These are phyloP conservation scores for Smittium culicis DNA, from an alignment of 371 early-diverging fungal species.

Conservation along the genomic window DNA sequence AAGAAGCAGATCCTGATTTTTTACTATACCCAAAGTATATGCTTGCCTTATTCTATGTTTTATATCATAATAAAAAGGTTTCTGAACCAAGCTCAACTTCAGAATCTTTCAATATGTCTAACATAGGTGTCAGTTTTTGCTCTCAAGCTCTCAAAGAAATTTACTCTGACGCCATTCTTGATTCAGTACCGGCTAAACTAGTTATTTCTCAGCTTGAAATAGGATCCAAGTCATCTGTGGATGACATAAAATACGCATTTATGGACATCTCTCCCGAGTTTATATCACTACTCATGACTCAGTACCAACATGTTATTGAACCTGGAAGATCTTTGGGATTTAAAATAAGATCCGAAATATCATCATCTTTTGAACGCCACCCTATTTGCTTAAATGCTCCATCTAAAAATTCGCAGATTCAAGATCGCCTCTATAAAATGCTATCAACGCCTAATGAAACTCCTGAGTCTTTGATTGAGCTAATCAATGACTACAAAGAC, in stretches of 20 bases:
- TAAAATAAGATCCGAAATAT: background rate
- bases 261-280: slow-evolving; percentile 30
- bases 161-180: slow-evolving; percentile 31
- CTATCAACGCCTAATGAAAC: background rate
- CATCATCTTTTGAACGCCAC: background rate
- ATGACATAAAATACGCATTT: slow-evolving; percentile 17
- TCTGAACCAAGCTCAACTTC: background rate
- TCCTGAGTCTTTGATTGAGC: background rate
- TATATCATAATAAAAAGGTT: background rate
- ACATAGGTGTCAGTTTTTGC: background rate
- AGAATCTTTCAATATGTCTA: background rate
- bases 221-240: background rate
- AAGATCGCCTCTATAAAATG: background rate
- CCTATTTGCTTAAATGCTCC: background rate
- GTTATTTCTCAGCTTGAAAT: slow-evolving; percentile 23
- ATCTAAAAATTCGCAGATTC: background rate
- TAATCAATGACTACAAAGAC: background rate
- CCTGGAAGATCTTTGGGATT: background rate
- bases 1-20: background rate
- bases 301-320: slow-evolving; percentile 34
- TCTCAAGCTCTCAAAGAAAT: background rate
- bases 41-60: background rate
- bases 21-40: background rate
- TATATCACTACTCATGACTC: slow-evolving; percentile 33
- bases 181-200: slow-evolving; percentile 31